phyloP scores from a whole-genome alignment of 176 grass and related monocot species.

The Avena eriantha region DNA sequence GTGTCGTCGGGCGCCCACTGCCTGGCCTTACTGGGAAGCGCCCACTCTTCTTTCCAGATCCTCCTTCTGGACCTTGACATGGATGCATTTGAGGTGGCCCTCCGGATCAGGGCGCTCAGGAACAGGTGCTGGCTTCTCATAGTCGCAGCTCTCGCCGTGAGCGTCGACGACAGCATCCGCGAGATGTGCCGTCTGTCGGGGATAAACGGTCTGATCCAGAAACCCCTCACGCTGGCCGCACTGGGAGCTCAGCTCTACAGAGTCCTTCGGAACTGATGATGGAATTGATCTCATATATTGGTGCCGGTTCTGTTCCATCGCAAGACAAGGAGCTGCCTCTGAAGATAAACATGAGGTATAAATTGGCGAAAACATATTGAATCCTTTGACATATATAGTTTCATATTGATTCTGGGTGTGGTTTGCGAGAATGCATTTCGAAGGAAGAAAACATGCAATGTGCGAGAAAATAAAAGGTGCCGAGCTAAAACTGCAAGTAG shows the following conservation, averaged over 20 bases:
- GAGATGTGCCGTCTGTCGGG: conserved; percentile 68
- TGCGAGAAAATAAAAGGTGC: background rate
- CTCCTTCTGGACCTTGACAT: conserved; percentile 74
- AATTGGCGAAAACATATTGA: background rate
- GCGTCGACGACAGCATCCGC: conserved; percentile 50
- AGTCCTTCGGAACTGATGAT: conserved; percentile 73
- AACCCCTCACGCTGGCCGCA: conserved; percentile 70
- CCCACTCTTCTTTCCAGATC: conserved; percentile 57
- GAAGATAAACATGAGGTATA: background rate
- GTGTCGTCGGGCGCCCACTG: conserved; percentile 61
- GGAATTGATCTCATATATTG: background rate
- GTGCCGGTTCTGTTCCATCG: background rate
- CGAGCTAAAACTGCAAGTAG: background rate
- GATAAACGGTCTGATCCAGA: conserved; percentile 82
- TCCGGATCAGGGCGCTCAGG: conserved; percentile 59
- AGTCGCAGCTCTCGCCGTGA: conserved; percentile 66
- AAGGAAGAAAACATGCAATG: background rate
- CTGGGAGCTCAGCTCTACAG: conserved; percentile 86
- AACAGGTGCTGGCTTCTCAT: conserved; percentile 60
- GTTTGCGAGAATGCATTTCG: background rate
- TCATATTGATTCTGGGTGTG: background rate
- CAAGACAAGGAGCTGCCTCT: background rate
- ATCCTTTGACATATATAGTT: background rate
- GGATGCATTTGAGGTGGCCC: conserved; percentile 70
- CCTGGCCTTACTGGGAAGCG: conserved; percentile 51